These are phyloP conservation scores for Solanum pinnatisectum DNA, from an alignment of 257 asterid genomes.

Conservation along the genomic window DNA sequence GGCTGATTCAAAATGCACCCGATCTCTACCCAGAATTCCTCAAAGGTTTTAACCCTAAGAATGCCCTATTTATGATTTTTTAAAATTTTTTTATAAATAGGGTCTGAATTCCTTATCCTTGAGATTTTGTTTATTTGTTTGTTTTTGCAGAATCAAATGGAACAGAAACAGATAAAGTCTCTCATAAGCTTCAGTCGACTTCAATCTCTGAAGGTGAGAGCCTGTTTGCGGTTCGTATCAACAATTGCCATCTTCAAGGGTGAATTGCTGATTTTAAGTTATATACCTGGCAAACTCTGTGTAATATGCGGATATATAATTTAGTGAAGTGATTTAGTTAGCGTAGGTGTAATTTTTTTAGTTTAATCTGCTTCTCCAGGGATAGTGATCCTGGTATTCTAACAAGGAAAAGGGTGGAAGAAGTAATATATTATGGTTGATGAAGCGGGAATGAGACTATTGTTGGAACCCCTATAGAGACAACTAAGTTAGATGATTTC, in stretches of 20 bases:
- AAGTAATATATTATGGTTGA: not conserved
- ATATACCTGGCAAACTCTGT: not conserved
- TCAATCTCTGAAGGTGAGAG: constrained; percentile 54
- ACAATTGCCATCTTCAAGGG: not conserved
- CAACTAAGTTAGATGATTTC: not conserved
- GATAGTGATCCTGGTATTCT: not conserved
- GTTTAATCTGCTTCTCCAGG: not conserved
- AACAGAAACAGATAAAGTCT: constrained; percentile 51
- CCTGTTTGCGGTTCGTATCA: not conserved
- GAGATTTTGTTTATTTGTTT: not conserved
- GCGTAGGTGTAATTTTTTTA: not conserved
- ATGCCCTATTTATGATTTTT: not conserved
- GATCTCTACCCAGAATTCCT: constrained; percentile 73
- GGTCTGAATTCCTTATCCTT: not conserved
- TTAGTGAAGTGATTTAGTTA: not conserved
- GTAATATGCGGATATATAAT: not conserved
- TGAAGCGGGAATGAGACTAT: not conserved
- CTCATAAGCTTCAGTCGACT: constrained; percentile 76
- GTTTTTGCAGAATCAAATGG: constrained; percentile 41
- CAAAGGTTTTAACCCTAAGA: constrained; percentile 37
- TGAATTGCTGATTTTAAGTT: not conserved
- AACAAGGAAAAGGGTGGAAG: not conserved
- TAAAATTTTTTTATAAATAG: not conserved
- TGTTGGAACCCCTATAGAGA: not conserved
- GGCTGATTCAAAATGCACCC: constrained; percentile 77